Percentiles rank a stretch among this genome's conserved stretches.
Evolutionary conservation across 768 basidiomycete species (phyloP).

Genomic region (Cystofilobasidium ferigula): DNA sequence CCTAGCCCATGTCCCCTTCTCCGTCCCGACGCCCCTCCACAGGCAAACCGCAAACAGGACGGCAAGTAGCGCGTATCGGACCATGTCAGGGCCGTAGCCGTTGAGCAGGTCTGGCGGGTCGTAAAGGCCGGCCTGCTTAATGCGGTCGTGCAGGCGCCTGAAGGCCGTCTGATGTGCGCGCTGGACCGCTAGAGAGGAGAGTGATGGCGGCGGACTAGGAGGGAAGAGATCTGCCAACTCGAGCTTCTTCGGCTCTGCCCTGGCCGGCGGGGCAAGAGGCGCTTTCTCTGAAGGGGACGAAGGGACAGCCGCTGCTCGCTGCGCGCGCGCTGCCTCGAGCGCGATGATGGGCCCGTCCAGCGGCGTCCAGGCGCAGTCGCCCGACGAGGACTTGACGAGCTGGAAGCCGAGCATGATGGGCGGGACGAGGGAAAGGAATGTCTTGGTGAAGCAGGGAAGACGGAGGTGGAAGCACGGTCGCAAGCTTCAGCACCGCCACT

Average conservation of each 20-base stretch:
- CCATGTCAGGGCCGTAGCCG: slow-evolving; percentile 79
- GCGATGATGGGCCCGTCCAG: slow-evolving; percentile 17
- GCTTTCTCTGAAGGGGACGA: not conserved
- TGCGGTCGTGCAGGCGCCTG: slow-evolving; percentile 60
- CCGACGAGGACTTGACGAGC: not conserved
- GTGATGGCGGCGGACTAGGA: slow-evolving; percentile 1
- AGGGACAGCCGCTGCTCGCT: slow-evolving; percentile 37
- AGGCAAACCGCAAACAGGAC: slow-evolving; percentile 33
- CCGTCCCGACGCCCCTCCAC: slow-evolving; percentile 21
- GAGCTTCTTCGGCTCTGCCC: not conserved
- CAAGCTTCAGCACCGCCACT: too few relatives aligned
- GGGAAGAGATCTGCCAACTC: slow-evolving; percentile 12
- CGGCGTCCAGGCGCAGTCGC: slow-evolving; percentile 17
- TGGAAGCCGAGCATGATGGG: slow-evolving; percentile 66
- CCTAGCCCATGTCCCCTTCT: slow-evolving; percentile 27
- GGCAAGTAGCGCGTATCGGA: slow-evolving; percentile 63
- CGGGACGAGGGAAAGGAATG: slow-evolving; percentile 54
- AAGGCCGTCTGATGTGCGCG: slow-evolving; percentile 48
- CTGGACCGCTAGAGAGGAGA: slow-evolving; percentile 1
- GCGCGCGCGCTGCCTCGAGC: slow-evolving; percentile 40
- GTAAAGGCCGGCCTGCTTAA: slow-evolving; percentile 74
- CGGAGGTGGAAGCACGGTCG: not conserved
- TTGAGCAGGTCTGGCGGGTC: slow-evolving; percentile 53
- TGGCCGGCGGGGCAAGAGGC: not conserved
- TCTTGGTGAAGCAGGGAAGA: slow-evolving; percentile 7